phyloP scores from a whole-genome alignment of 805 yeast species.

The Lachancea fermentati region DNA sequence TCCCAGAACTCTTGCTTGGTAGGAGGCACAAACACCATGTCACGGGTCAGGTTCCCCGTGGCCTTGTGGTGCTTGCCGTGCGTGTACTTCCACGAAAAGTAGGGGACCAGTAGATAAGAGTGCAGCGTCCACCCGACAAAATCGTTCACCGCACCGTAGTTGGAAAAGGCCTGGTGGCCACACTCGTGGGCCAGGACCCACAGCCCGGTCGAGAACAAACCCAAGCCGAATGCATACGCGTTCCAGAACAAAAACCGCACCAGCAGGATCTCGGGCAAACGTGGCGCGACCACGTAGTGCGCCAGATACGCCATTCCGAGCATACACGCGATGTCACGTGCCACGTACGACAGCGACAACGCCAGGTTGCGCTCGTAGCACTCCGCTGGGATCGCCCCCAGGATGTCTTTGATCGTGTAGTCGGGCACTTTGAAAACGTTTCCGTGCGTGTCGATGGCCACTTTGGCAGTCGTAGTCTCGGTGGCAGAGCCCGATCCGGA shows the following conservation, averaged over 20 bases:
- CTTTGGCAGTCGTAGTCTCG: conserved; percentile 13
- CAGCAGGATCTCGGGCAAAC: conserved; percentile 2
- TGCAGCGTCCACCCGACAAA: conserved; percentile 79
- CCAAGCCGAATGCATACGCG: conserved; percentile 47
- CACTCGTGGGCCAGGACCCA: conserved; percentile 92
- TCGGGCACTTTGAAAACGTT: conserved; percentile 69
- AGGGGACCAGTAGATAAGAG: conserved; percentile 74
- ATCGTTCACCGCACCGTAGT: conserved; percentile 67
- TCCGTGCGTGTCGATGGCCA: conserved; percentile 56
- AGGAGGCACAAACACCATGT: conserved; percentile 79
- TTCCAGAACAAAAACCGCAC: conserved; percentile 57
- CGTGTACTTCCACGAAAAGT: conserved; percentile 79
- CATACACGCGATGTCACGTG: conserved; percentile 54
- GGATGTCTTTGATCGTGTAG: conserved; percentile 67
- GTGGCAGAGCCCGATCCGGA: conserved; percentile 6
- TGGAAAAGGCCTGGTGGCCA: conserved; percentile 83
- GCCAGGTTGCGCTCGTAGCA: conserved; percentile 62
- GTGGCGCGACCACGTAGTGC: conserved; percentile 13
- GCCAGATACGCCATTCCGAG: conserved; percentile 46
- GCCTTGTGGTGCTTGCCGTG: conserved; percentile 90
- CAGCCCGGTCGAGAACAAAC: conserved; percentile 67
- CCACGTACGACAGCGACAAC: conserved; percentile 57
- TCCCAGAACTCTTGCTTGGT: conserved; percentile 52
- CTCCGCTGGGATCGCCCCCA: conserved; percentile 65
- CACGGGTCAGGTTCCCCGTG: conserved; percentile 76